Conservation (phyloP, 169 alveolate genomes). For the Perkinsus marinus region DNA sequence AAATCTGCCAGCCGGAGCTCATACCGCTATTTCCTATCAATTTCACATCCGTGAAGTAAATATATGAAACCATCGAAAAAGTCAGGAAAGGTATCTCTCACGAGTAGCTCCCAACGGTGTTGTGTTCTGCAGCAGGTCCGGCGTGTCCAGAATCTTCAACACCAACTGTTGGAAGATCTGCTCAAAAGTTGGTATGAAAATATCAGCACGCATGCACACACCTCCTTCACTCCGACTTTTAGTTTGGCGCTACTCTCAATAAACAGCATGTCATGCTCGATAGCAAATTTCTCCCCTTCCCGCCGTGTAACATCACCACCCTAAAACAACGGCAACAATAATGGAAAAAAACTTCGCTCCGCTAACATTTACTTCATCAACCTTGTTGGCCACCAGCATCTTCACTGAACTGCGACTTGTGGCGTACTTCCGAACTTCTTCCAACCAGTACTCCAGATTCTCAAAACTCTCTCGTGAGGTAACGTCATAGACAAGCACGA, state of each 20-base stretch:
- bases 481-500: conserved; percentile 74
- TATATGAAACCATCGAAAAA: no score
- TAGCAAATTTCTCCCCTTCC: conserved; percentile 38
- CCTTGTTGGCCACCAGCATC: conserved; percentile 35
- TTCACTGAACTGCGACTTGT: conserved; percentile 27
- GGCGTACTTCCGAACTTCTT: conserved; percentile 27
- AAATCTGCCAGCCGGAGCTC: no score
- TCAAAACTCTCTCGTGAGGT: conserved; percentile 1
- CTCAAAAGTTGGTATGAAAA: not conserved
- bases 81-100: no score
- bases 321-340: not conserved
- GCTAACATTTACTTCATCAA: conserved; percentile 16
- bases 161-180: not conserved
- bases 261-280: conserved; percentile 19
- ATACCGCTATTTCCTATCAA: no score
- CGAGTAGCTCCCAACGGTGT: not conserved
- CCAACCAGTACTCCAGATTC: conserved; percentile 31
- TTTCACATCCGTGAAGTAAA: no score
- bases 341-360: not conserved
- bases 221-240: conserved; percentile 11
- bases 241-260: conserved; percentile 28
- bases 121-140: not conserved
- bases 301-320: conserved; percentile 38
- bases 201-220: not conserved
- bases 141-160: not conserved